Evolutionary conservation across 495 filamentous ascomycete species (phyloP).

Genomic region (Pseudomonodictys pantanalensis): DNA sequence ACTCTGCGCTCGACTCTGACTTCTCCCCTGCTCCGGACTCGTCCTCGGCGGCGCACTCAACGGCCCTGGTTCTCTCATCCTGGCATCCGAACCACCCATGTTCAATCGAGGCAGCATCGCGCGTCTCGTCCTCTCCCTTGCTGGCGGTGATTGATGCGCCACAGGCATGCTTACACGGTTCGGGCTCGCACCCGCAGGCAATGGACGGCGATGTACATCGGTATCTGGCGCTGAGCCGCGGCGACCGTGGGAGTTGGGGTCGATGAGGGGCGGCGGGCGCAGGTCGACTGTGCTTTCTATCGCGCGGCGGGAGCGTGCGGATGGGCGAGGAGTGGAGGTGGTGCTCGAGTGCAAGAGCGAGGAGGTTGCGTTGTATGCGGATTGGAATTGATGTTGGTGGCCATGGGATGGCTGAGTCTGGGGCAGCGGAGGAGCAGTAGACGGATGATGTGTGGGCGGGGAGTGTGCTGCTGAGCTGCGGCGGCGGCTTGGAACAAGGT

Average conservation of each 20-base stretch:
- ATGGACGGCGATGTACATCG: background rate
- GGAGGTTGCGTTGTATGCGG: conserved; percentile 23
- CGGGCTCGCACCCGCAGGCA: background rate
- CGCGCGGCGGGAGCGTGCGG: background rate
- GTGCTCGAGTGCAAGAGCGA: background rate
- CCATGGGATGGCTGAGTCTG: background rate
- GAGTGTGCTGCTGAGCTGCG: conserved; percentile 11
- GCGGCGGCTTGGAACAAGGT: background rate
- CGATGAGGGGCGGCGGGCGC: conserved; percentile 15
- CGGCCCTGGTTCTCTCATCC: background rate
- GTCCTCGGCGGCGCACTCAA: conserved; percentile 22
- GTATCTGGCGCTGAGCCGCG: conserved; percentile 22
- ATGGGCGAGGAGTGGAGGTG: background rate
- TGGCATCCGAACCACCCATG: background rate
- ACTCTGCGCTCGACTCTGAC: background rate
- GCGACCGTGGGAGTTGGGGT: conserved; percentile 4
- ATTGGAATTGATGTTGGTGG: background rate
- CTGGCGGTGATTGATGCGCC: background rate
- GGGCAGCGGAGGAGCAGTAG: background rate
- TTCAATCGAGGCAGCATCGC: conserved; percentile 16
- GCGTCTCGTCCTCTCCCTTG: background rate
- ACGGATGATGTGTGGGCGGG: background rate
- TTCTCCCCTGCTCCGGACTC: no score
- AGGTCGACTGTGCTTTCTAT: conserved; percentile 22
- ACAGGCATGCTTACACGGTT: conserved; percentile 11